These are phyloP conservation scores for Globisporangium orthogonon DNA, from an alignment of 352 stramenopile species.

Conservation along the genomic window DNA sequence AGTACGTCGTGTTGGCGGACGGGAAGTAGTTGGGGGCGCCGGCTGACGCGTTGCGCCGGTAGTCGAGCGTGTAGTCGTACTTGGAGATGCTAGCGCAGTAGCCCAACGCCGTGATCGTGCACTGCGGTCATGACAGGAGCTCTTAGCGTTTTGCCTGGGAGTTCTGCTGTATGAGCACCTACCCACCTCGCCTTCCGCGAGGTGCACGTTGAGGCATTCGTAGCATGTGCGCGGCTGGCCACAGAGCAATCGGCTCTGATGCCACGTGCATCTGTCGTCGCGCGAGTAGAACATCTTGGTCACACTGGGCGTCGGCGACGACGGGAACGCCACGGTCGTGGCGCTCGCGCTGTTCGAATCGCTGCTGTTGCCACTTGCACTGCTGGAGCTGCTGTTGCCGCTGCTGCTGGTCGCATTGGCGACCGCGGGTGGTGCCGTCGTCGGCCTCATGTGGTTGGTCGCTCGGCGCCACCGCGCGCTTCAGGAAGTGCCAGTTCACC, in stretches of 20 bases:
- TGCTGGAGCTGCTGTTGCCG: neutral
- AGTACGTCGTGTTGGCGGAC: slow-evolving; percentile 60
- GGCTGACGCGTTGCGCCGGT: slow-evolving; percentile 19
- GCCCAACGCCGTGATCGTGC: slow-evolving; percentile 42
- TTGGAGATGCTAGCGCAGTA: slow-evolving; percentile 45
- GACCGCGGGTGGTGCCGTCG: neutral
- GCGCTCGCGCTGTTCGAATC: slow-evolving; percentile 5
- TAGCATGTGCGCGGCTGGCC: slow-evolving; percentile 23
- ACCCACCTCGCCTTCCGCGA: slow-evolving; percentile 2
- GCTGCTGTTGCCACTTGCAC: slow-evolving; percentile 5
- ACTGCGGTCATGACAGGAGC: slow-evolving; percentile 16
- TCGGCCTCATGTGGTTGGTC: too few relatives aligned
- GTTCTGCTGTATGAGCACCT: neutral
- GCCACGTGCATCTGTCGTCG: slow-evolving; percentile 32
- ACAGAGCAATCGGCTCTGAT: slow-evolving; percentile 36
- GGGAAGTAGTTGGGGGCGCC: slow-evolving; percentile 42
- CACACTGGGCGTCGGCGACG: neutral
- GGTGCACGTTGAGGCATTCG: slow-evolving; percentile 31
- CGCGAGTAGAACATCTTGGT: slow-evolving; percentile 29
- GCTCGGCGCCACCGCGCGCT: too few relatives aligned
- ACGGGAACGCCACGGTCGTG: too few relatives aligned
- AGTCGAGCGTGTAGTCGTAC: slow-evolving; percentile 39
- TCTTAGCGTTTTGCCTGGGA: too few relatives aligned
- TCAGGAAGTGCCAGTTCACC: too few relatives aligned
- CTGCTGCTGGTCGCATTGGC: neutral